Base-by-base conservation (phyloP, 805 yeast species). In the Ogataea populi-albae region DNA sequence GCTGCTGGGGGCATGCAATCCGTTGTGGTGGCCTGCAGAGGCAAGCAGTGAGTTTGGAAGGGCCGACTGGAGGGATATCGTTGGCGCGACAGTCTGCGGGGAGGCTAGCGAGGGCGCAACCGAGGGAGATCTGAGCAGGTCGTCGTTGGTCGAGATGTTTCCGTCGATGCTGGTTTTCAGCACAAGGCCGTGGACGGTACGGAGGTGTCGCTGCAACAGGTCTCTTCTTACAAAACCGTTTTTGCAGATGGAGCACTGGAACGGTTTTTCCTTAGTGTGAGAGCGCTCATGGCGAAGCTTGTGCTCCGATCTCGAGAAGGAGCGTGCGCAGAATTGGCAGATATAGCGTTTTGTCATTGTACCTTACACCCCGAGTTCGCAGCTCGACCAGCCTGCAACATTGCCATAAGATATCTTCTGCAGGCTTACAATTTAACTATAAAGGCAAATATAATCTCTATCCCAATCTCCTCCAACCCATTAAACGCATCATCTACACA, bases 241-340 rank as follows among this genome's bases (percentile, higher is more conserved):
- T 7, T 78, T 69, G 54, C 94, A 85, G 34, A 77, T 69, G 23
- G 73, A 65, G 50, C 95, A 85, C 40, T 77, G 77, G 61, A 81
- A 85, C 1, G 94, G 94, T 44, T 86, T 77, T 50, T 80, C 86
- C 50, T 82, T 82, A 10, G 88, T 82, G 54, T 84, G 93, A 1
- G 87, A 79, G 18, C 89, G 62, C 57, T 84, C 91, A 50, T 84
- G 93, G 32, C 93, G 71, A 26, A 81, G 75, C 47, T 81, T 73
- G 57, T 84, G 93, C 55, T 84, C 93, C 8, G 84, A 75, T 34
- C 93, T 64, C n/a, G 87, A 77, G 53, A 84, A 84, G 5, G 86
- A 81, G 44, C 89, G 68, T 21, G 88, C 85, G 50, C 95, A 85
- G 54, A 75, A 84, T 5, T 84, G 77, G 61, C 95, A 85, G 25